Evolutionary conservation across 2,329 filamentous ascomycete genomes (phyloP).

Genomic region (Capronia coronata): DNA sequence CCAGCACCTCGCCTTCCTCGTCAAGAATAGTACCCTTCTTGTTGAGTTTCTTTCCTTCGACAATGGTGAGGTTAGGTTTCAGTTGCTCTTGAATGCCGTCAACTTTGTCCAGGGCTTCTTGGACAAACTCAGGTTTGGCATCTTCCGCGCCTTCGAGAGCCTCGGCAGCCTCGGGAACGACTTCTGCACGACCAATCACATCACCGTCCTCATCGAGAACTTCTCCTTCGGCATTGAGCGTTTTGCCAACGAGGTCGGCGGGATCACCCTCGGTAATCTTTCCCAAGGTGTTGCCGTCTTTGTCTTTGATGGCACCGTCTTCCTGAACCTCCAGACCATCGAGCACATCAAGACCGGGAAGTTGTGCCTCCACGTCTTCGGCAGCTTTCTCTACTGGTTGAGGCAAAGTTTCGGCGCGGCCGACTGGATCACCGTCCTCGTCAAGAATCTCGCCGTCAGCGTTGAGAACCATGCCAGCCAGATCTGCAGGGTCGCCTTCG

Average conservation of each 20-base stretch:
- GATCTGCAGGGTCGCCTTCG: slow-evolving; percentile 38
- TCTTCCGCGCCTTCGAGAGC: slow-evolving; percentile 17
- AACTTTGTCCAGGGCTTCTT: slow-evolving; percentile 40
- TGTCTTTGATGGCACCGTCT: slow-evolving; percentile 49
- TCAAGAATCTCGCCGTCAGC: slow-evolving; percentile 39
- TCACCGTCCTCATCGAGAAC: slow-evolving; percentile 35
- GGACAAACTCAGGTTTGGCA: slow-evolving; percentile 32
- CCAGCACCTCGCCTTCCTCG: slow-evolving; percentile 35
- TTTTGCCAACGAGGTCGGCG: slow-evolving; percentile 36
- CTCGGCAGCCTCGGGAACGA: slow-evolving; percentile 31
- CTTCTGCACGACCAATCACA: slow-evolving; percentile 35
- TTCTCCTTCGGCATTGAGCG: slow-evolving; percentile 38
- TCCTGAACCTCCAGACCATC: slow-evolving; percentile 43
- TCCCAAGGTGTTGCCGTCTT: slow-evolving; percentile 35
- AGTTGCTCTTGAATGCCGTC: slow-evolving; percentile 34
- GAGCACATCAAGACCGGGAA: slow-evolving; percentile 34
- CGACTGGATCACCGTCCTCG: slow-evolving; percentile 36
- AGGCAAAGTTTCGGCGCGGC: slow-evolving; percentile 33
- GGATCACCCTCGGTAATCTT: slow-evolving; percentile 40
- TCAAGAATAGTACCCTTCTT: slow-evolving; percentile 32
- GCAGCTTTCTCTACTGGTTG: slow-evolving; percentile 45
- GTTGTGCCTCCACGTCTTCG: slow-evolving; percentile 43
- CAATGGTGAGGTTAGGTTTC: slow-evolving; percentile 33
- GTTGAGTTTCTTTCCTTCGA: slow-evolving; percentile 35
- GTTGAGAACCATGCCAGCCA: slow-evolving; percentile 38